Evolutionary conservation across 2,329 filamentous ascomycete species (phyloP), one percentile per base, ranked within the genome.

Genomic region (Lachnellula occidentalis): DNA sequence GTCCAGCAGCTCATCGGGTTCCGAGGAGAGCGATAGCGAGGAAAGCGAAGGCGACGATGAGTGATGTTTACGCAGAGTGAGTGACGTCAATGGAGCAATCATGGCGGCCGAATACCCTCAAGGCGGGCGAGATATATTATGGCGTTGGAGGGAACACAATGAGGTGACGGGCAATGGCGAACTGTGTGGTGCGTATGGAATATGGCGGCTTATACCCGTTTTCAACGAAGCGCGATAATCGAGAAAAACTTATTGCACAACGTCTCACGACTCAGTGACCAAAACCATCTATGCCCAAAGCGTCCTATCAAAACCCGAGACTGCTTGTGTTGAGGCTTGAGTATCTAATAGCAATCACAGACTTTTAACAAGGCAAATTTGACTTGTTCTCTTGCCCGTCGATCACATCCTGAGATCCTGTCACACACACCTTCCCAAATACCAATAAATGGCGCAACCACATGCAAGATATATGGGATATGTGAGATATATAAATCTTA

Each of bases 1-100:
- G 14, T 63, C 60, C 11, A 65, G 63, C 46, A 62, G 62, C 50
- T 61, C 61, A 12, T 66, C 64, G 17, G 54, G 42, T 3, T 65
- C 63, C 8, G 54, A 55, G 17, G 59, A 56, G 5, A 58, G 56
- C 46, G 58, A 61, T 7, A 59, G 58, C n/a, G 64, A 64, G 5
- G 58, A 60, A 21, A 64, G 60, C 31, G 58, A 63, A 42, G 47
- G 56, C 34, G 58, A 62, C 31, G 55, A 57, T 50, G 52, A 58
- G 19, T 59, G 48, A 48, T 31, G 4, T n/a, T 41, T 19, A n/a
- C 15, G 6, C 1, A n/a, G 37, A 19, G 15, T n/a, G 37, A 39
- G 37, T 5, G 17, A 39, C 37, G 15, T 17, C 17, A 11, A n/a
- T n/a, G 12, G 37, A 19, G 37, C 27, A 31, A 22, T 19, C 11